phyloP scores from a whole-genome alignment of 768 basidiomycete species.

The Tylopilus rubrobrunneus region DNA sequence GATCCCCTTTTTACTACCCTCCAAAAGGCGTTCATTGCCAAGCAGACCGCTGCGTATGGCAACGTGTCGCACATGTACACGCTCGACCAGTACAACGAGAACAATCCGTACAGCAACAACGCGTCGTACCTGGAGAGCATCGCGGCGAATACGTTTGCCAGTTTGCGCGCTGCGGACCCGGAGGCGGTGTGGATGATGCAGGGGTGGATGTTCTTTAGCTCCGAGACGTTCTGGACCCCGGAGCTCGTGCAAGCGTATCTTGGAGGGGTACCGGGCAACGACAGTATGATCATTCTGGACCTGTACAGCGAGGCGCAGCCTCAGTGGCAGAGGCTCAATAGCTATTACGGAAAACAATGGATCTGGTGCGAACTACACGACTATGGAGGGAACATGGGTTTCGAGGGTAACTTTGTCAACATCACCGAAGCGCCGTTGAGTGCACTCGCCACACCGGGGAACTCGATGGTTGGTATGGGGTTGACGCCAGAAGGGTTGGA shows the following conservation, averaged over 20 bases:
- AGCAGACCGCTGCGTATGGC: slow-evolving; percentile 36
- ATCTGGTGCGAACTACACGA: too few species aligned
- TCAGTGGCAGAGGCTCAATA: slow-evolving; percentile 38
- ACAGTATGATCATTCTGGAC: slow-evolving; percentile 40
- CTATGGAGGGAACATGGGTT: too few species aligned
- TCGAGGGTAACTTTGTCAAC: too few species aligned
- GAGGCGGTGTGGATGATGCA: slow-evolving; percentile 42
- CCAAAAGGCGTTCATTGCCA: slow-evolving; percentile 37
- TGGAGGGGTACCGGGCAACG: slow-evolving; percentile 33
- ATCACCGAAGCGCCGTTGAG: too few species aligned
- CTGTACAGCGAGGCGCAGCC: slow-evolving; percentile 38
- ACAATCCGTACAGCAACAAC: slow-evolving; percentile 33
- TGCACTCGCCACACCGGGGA: too few species aligned
- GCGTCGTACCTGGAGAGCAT: slow-evolving; percentile 32
- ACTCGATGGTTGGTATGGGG: too few species aligned
- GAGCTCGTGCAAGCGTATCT: slow-evolving; percentile 29
- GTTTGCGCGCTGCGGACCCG: slow-evolving; percentile 37
- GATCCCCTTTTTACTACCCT: slow-evolving; percentile 35
- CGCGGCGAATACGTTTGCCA: slow-evolving; percentile 33
- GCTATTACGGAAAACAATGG: slow-evolving; percentile 40
- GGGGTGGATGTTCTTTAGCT: slow-evolving; percentile 6
- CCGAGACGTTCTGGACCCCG: too few species aligned
- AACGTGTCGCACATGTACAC: slow-evolving; percentile 39
- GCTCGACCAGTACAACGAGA: slow-evolving; percentile 45
- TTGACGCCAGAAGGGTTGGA: too few species aligned